These are phyloP conservation scores for Puccinellia tenuiflora DNA, from an alignment of 176 grass and related monocot genomes.

Conservation along the genomic window DNA sequence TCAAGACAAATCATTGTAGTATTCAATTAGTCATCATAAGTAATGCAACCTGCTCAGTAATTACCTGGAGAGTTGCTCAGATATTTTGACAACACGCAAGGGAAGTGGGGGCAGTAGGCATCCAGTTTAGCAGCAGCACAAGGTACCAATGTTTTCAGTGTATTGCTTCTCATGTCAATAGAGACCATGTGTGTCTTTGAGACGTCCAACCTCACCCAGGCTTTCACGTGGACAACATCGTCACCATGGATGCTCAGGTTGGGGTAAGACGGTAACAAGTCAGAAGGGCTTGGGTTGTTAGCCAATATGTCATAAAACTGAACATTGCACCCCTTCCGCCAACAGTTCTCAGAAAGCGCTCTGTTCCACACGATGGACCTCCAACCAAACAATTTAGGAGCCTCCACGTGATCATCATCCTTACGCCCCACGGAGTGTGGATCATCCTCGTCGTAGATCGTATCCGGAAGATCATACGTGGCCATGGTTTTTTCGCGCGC, in stretches of 20 bases:
- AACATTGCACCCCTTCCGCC: not conserved
- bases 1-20: not conserved
- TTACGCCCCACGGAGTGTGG: not conserved
- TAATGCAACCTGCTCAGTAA: not conserved
- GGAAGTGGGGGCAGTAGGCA: not conserved
- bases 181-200: not conserved
- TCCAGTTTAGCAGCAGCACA: not conserved
- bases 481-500: not conserved
- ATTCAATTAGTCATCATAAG: not conserved
- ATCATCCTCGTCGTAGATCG: not conserved
- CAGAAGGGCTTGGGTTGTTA: not conserved
- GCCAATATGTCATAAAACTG: not conserved
- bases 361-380: not conserved
- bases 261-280: not conserved
- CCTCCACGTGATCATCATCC: not conserved
- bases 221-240: not conserved
- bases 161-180: not conserved
- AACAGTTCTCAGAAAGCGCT: not conserved
- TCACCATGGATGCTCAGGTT: not conserved
- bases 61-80: not conserved
- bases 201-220: not conserved
- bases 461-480: not conserved
- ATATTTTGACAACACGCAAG: not conserved
- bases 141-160: not conserved
- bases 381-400: not conserved